Percentiles rank a stretch among this genome's conserved stretches.
phyloP scores from a whole-genome alignment of 139 green algal genomes.

The Raphidocelis subcapitata region DNA sequence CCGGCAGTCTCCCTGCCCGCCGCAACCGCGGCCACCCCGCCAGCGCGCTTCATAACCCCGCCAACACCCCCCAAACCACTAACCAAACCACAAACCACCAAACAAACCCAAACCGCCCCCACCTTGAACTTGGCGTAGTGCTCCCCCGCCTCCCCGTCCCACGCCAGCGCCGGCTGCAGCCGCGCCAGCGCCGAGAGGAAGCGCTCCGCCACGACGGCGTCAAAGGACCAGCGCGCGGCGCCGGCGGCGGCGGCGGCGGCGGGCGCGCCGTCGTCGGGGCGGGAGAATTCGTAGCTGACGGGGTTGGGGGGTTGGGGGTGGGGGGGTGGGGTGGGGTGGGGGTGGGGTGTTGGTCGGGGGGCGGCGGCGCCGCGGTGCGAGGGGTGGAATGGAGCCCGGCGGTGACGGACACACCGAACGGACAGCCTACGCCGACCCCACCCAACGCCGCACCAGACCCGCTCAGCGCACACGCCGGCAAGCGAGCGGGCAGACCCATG shows the following conservation, averaged over 20 bases:
- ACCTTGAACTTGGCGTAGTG: slow-evolving; percentile 36
- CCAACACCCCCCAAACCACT: too few species aligned
- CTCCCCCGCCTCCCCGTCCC: slow-evolving; percentile 30
- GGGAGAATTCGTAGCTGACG: too few species aligned
- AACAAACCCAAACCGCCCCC: not conserved
- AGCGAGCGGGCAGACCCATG: not conserved
- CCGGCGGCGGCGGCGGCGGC: too few species aligned
- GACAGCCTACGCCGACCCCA: too few species aligned
- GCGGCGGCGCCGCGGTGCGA: too few species aligned
- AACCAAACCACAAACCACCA: not conserved
- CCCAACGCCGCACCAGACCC: not conserved
- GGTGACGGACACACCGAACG: too few species aligned
- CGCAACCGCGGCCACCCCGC: not conserved
- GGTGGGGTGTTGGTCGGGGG: too few species aligned
- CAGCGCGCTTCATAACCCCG: not conserved
- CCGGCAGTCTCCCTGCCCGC: not conserved
- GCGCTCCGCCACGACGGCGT: not conserved
- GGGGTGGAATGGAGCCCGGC: too few species aligned
- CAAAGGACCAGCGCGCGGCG: not conserved
- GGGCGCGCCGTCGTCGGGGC: too few species aligned
- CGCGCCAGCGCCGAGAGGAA: slow-evolving; percentile 31
- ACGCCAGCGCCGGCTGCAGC: slow-evolving; percentile 15
- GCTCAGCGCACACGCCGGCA: not conserved
- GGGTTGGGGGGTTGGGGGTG: too few species aligned
- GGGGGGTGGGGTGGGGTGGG: too few species aligned